Conservation (phyloP, 2,329 filamentous ascomycete species). For the Phyllosticta citribraziliensis region DNA sequence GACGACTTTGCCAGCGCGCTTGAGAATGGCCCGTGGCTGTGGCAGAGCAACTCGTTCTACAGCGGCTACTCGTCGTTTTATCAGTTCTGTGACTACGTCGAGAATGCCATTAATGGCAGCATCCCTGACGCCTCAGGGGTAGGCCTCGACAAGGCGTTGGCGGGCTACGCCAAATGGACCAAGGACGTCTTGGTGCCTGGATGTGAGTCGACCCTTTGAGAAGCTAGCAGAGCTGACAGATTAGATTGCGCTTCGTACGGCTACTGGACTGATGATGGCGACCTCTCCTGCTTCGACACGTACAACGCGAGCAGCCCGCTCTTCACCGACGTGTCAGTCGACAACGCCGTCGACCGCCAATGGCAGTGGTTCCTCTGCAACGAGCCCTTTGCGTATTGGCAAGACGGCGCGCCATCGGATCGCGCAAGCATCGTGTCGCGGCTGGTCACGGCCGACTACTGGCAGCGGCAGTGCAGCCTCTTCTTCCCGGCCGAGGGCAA, state of each 20-base stretch:
- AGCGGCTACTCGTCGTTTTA: conserved; percentile 38
- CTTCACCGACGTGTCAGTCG: conserved; percentile 41
- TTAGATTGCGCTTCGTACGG: conserved; percentile 35
- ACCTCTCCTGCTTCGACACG: conserved; percentile 44
- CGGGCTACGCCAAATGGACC: conserved; percentile 37
- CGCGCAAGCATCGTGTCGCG: conserved; percentile 43
- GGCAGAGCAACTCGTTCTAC: conserved; percentile 46
- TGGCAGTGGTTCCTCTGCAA: conserved; percentile 56
- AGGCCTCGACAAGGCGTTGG: conserved; percentile 44
- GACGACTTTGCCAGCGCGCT: conserved; percentile 47
- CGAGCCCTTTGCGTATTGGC: conserved; percentile 51
- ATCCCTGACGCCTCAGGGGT: conserved; percentile 36
- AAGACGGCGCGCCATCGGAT: conserved; percentile 41
- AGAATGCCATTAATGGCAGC: conserved; percentile 21
- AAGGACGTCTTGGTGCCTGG: conserved; percentile 16
- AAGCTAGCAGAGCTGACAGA: background rate
- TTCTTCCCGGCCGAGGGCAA: conserved; percentile 44
- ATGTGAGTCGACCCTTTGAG: conserved; percentile 10
- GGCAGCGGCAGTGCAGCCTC: conserved; percentile 44
- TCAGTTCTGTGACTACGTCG: conserved; percentile 25
- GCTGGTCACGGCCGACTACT: conserved; percentile 43
- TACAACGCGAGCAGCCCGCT: conserved; percentile 41
- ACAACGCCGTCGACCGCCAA: conserved; percentile 41
- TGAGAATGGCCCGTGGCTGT: conserved; percentile 47
- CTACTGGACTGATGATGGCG: conserved; percentile 32